Base-by-base conservation (phyloP, 768 basidiomycete species). In the Boletus pseudo-olivaceus region DNA sequence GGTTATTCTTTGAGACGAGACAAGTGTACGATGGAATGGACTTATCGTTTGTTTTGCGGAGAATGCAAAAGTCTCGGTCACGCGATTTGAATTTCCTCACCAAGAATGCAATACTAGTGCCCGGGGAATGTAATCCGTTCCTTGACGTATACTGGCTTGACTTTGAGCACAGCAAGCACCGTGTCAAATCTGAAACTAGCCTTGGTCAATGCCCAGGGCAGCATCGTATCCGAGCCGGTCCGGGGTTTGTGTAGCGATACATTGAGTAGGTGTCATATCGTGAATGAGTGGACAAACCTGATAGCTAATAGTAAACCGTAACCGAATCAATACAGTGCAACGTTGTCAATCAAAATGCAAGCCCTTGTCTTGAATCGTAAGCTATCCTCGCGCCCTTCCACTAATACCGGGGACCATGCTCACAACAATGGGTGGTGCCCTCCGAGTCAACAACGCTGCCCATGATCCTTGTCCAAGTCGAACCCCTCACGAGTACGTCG, bases 41-140 rank as follows among this genome's bases (percentile, higher is more conserved):
- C 12, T n/a, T n/a, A n/a, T n/a, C 34, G 15, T 35, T 19, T 46
- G 42, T 42, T 29, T 46, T 34, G 27, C 15, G 17, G 5, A 26
- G 27, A 54, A 46, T 53, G 38, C 11, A 40, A 30, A 44, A 33
- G 26, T 45, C 51, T 55, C 32, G 56, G 27, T 61, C 52, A 41
- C 6, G 37, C 40, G 49, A 54, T 35, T 42, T 51, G 54, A 46
- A 44, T 59, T 53, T 55, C 35, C 19, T 41, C 53, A 32, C 10
- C 26, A 15, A 27, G 20, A 45, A 49, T 61, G 49, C 26, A 43
- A 40, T 12, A 27, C 30, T 44, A 14, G 23, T 4, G 38, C 15
- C 15, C 19, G 45, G 14, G 32, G 27, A 34, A 53, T 34, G 39
- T 23, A 17, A 20, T 54, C 32, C 27, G 11, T 35, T 26, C 10